Conservation (phyloP, 768 basidiomycete genomes). For the Sistotremastrum suecicum region DNA sequence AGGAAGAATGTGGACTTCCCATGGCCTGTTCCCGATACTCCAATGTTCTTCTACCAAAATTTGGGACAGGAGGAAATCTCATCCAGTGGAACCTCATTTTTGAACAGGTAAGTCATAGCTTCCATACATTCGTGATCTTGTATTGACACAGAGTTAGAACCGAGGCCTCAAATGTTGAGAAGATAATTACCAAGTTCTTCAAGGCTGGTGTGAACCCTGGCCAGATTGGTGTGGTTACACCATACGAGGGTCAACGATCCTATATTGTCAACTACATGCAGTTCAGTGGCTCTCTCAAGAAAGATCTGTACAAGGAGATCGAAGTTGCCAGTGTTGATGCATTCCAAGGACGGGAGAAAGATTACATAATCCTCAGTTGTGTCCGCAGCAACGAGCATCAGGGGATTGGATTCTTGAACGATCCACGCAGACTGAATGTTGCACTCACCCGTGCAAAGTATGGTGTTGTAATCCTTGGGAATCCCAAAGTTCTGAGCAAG, state of each 20-base stretch:
- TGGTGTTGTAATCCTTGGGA: constrained; percentile 98
- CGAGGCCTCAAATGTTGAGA: constrained; percentile 97
- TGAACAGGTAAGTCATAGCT: constrained; percentile 53
- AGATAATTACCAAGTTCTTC: constrained; percentile 99
- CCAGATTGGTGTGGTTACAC: constrained; percentile 97
- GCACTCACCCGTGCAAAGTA: constrained; percentile 96
- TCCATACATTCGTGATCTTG: constrained; percentile 1
- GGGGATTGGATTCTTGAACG: constrained; percentile 98
- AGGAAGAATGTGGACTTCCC: constrained; percentile 99
- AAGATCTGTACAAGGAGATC: constrained; percentile 98
- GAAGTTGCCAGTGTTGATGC: constrained; percentile 98
- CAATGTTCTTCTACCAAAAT: constrained; percentile 99
- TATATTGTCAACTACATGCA: constrained; percentile 99
- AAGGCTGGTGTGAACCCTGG: constrained; percentile 91
- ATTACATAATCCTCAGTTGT: constrained; percentile 96
- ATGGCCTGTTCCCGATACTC: constrained; percentile 93
- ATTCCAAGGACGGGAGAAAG: constrained; percentile 99
- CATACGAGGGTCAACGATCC: constrained; percentile 96
- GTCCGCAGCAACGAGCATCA: constrained; percentile 99
- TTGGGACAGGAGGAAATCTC: constrained; percentile 98
- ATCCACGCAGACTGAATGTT: constrained; percentile 91
- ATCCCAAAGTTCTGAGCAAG: constrained; percentile 98
- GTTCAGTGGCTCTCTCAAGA: constrained; percentile 98
- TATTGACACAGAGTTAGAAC: constrained; percentile 39
- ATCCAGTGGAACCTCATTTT: constrained; percentile 94